Evolutionary conservation across 176 grass and related monocot species (phyloP), one percentile per base, ranked within the genome.

Genomic region (Triticum timopheevii): DNA sequence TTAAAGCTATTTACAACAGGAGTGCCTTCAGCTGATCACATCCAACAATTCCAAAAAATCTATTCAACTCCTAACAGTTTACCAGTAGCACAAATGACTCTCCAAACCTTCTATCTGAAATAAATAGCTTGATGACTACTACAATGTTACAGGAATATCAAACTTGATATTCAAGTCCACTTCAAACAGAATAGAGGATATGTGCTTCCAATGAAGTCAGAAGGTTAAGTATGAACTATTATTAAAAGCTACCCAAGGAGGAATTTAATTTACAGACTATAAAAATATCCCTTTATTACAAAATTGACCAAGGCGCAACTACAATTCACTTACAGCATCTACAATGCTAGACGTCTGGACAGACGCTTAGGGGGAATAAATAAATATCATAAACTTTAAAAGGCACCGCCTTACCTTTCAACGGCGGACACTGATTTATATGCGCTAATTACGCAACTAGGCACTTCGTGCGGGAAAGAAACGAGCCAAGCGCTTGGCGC

Each of bases 1-100:
- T 71, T 22, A 42, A 72, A 42, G 69, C 69, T 72, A 42, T 72
- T 72, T 72, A 72, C 69, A 72, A 42, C 36, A 72, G 22, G 38
- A 73, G 69, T 24, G 42, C n/a, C 38, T 73, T 73, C 23, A 27
- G 61, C 59, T 80, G 7, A 22, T 65, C 22, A 17, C 22, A 0
- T 80, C 58, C 28, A 39, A 44, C 35, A 80, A 81, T 68, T 67
- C 79, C 8, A 33, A 19, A 65, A 4, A 66, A 82, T 52, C 19
- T 54, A 45, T 81, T 27, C 9, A 22, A 50, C 66, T 68, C 39
- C 16, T 52, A 67, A 82, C 25, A 6, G 27, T 67, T 33, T 20
- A 58, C 52, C 52, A 20, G 19, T 58, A 20, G 52, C 17, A 58
- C 6, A 58, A 58, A 58, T 2, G 15, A 30, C 38, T 80, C 35